phyloP scores from a whole-genome alignment of 768 basidiomycete species.

The Hericium alpestre region DNA sequence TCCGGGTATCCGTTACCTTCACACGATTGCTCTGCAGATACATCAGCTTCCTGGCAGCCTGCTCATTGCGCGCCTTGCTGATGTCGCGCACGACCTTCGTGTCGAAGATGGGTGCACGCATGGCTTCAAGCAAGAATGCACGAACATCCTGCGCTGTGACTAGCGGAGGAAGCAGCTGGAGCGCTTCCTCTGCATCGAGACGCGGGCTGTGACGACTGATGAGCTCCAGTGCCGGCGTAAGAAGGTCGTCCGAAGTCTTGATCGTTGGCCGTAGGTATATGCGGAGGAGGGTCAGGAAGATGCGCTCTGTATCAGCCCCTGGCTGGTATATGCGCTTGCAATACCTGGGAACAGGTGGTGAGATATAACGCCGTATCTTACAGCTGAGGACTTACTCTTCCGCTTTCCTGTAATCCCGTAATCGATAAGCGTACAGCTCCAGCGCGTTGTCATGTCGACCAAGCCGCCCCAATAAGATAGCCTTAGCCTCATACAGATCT shows the following conservation, averaged over 20 bases:
- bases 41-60: slow-evolving; percentile 65
- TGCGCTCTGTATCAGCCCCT: slow-evolving; percentile 39
- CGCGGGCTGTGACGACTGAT: slow-evolving; percentile 77
- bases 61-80: slow-evolving; percentile 65
- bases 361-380: background rate
- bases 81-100: slow-evolving; percentile 59
- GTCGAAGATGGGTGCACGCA: slow-evolving; percentile 60
- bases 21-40: slow-evolving; percentile 71
- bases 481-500: slow-evolving; percentile 89
- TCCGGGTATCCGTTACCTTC: slow-evolving; percentile 83
- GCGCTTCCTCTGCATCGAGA: slow-evolving; percentile 70
- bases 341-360: slow-evolving; percentile 43
- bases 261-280: slow-evolving; percentile 76
- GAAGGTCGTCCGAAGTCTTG: slow-evolving; percentile 40
- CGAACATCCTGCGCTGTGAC: slow-evolving; percentile 75
- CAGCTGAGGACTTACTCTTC: slow-evolving; percentile 55
- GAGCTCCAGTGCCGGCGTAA: slow-evolving; percentile 78
- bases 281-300: slow-evolving; percentile 79
- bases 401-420: slow-evolving; percentile 76
- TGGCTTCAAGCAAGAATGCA: slow-evolving; percentile 63
- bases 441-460: slow-evolving; percentile 89
- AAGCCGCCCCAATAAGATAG: slow-evolving; percentile 80
- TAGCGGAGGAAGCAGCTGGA: slow-evolving; percentile 83
- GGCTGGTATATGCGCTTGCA: slow-evolving; percentile 75
- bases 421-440: slow-evolving; percentile 86